These are phyloP conservation scores for Sporothrix curviconia DNA, from an alignment of 2,329 filamentous ascomycete species.

Conservation along the genomic window DNA sequence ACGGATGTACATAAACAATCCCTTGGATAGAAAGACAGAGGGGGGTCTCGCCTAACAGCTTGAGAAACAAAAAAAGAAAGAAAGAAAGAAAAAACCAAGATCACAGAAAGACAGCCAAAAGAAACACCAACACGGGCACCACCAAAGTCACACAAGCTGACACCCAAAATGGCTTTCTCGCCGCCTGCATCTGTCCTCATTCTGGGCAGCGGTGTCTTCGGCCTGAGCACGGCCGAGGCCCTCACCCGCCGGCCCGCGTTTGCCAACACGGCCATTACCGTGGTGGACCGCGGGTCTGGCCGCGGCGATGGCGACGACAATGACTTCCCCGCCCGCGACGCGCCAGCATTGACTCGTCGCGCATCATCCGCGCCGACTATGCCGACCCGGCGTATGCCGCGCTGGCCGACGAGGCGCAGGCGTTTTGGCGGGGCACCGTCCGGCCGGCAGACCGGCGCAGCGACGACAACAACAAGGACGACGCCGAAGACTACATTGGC, in stretches of 20 bases:
- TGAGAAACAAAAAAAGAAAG: no score
- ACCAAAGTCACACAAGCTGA: background rate
- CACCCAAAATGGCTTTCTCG: conserved; percentile 21
- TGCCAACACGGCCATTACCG: conserved; percentile 46
- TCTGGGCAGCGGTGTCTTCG: conserved; percentile 61
- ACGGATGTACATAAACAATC: no score
- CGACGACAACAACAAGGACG: no score
- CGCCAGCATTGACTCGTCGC: conserved; percentile 56
- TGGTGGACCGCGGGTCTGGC: conserved; percentile 48
- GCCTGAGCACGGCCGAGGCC: conserved; percentile 56
- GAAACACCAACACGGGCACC: background rate
- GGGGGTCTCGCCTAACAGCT: no score
- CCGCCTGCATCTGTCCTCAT: conserved; percentile 53
- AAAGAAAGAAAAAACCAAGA: background rate
- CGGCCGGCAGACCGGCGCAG: background rate
- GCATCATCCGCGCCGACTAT: conserved; percentile 70
- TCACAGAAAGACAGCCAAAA: background rate
- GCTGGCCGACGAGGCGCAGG: conserved; percentile 65
- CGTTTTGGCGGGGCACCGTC: conserved; percentile 50
- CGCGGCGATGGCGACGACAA: conserved; percentile 15
- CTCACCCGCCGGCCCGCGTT: conserved; percentile 57
- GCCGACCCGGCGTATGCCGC: conserved; percentile 68
- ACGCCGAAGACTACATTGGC: conserved; percentile 48
- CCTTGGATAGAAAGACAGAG: no score
- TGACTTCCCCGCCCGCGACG: conserved; percentile 55